Conservation (phyloP, 345 rosid genomes). For the Sonneratia alba region DNA sequence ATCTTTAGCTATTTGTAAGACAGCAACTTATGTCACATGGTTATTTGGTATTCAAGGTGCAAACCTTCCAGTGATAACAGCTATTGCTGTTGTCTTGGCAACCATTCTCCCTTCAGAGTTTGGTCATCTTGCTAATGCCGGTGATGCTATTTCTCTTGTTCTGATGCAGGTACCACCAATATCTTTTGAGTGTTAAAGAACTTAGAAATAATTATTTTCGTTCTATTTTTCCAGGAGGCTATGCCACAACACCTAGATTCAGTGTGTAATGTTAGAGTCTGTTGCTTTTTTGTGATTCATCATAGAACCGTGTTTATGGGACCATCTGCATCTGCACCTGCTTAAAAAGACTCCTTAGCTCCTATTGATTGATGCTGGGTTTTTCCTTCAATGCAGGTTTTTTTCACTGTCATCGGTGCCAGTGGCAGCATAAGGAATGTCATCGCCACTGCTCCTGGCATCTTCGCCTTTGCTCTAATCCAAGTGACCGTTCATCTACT, state of each 20-base stretch:
- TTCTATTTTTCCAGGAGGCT: not conserved
- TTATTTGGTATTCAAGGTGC: constrained; percentile 56
- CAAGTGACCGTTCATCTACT: constrained; percentile 58
- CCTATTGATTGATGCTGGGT: not conserved
- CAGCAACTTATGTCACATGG: constrained; percentile 34
- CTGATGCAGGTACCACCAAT: constrained; percentile 58
- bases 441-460: constrained; percentile 58
- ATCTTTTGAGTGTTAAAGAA: not conserved
- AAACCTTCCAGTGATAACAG: constrained; percentile 55
- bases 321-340: not conserved
- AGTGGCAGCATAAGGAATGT: constrained; percentile 72
- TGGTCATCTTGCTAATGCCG: constrained; percentile 51
- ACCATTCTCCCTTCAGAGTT: constrained; percentile 55
- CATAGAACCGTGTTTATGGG: not conserved
- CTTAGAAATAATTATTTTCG: not conserved
- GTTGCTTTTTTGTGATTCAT: too few species aligned
- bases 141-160: constrained; percentile 53
- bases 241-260: not conserved
- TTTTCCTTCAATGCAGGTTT: not conserved
- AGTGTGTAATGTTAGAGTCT: too few species aligned
- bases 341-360: not conserved
- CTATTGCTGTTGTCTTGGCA: constrained; percentile 49
- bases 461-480: constrained; percentile 54
- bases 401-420: constrained; percentile 72
- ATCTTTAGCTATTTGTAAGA: constrained; percentile 60